These are phyloP conservation scores for Fragosphaeria purpurea DNA, from an alignment of 2,329 filamentous ascomycete genomes.

Conservation along the genomic window DNA sequence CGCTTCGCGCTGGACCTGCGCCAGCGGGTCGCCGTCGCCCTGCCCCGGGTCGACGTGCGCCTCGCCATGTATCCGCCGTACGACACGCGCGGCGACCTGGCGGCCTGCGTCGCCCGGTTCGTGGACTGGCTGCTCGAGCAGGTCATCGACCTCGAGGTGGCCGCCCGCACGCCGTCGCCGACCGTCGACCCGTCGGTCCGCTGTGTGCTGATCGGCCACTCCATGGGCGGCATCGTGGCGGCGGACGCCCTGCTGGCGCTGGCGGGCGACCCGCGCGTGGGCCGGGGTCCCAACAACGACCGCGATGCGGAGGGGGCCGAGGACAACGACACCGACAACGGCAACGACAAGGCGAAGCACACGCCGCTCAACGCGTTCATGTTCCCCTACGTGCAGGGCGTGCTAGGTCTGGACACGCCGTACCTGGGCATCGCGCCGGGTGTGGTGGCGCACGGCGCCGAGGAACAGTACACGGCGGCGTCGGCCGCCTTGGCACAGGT, in stretches of 20 bases:
- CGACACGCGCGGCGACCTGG: constrained; percentile 70
- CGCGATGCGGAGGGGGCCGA: constrained; percentile 15
- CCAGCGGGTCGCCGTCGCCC: constrained; percentile 49
- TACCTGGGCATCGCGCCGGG: constrained; percentile 74
- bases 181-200: constrained; percentile 79
- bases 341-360: constrained; percentile 20
- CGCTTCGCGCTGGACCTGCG: constrained; percentile 64
- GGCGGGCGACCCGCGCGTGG: constrained; percentile 43
- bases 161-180: constrained; percentile 66
- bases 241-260: constrained; percentile 77
- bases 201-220: constrained; percentile 75
- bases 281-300: constrained; percentile 1
- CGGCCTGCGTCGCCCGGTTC: constrained; percentile 61
- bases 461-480: constrained; percentile 73
- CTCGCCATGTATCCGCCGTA: constrained; percentile 68
- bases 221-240: constrained; percentile 88
- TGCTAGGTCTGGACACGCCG: constrained; percentile 90
- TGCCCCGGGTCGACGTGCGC: constrained; percentile 59
- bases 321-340: constrained; percentile 28
- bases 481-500: constrained; percentile 58
- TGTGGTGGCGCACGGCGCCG: constrained; percentile 76
- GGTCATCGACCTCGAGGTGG: constrained; percentile 90
- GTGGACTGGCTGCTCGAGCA: constrained; percentile 79
- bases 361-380: constrained; percentile 53
- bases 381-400: constrained; percentile 86